Evolutionary conservation across 2,329 filamentous ascomycete genomes (phyloP), one percentile per base, ranked within the genome.

Genomic region (Mariannaea sp.): DNA sequence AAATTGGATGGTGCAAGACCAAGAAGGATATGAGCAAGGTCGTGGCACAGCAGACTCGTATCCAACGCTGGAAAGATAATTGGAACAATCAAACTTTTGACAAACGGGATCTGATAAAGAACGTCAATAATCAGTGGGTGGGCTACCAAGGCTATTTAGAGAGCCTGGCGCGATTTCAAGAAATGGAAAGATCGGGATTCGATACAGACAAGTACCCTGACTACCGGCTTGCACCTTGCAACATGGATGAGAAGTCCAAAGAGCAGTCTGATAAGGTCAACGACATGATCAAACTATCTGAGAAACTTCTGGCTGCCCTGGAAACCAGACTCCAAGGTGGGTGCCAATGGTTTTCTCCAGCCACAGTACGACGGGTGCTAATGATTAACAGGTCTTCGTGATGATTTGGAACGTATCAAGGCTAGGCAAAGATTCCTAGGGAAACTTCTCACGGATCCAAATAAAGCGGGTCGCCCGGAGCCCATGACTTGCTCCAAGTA

Each of bases 401-500:
- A 53, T 10, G 64, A 72, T 29, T 49, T 71, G 19, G 69, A 71
- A 29, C 61, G 62, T 22, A 64, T 75, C 38, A 59, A 64, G 36
- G 60, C 65, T n/a, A 70, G 70, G 45, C 71, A 75, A 35, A 65
- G 71, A 35, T 70, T 71, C n/a, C 58, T 77, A 6, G 70, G 73
- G 17, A 67, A 50, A 29, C 65, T 77, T n/a, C 63, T 77, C 12
- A 76, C 75, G 3, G 61, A 68, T 5, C 74, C 74, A 1, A 59
- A 73, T 45, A 74, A 75, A 54, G 56, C 62, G 32, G 70, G 68
- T 14, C 68, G 73, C 4, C 64, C 70, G 13, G 65, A 62, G 22
- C 72, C 74, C 9, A 72, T 77, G 68, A 65, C 60, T 3, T 75
- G 73, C 64, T 75, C 78, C 44, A 76, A 72, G 50, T 83, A 80